phyloP scores from a whole-genome alignment of 2,329 filamentous ascomycete species.

The Aspergillus pseudoglaucus region DNA sequence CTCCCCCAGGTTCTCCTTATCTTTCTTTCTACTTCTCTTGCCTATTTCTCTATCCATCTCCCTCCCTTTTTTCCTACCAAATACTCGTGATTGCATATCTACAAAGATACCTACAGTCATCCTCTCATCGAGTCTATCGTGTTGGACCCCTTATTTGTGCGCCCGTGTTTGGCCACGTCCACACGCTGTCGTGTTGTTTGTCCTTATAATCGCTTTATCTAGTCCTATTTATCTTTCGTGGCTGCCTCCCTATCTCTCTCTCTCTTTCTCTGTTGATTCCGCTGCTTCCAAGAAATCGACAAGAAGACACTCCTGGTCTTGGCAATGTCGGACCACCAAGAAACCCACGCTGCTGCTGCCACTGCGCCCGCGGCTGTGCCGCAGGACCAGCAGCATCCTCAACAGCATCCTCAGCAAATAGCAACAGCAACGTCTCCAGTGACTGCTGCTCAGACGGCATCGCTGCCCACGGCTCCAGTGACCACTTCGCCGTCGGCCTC shows the following conservation, averaged over 20 bases:
- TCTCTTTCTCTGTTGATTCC: constrained; percentile 16
- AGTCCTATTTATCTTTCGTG: neutral
- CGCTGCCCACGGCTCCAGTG: constrained; percentile 10
- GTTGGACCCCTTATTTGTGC: too few relatives aligned
- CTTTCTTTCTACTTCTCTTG: constrained; percentile 3
- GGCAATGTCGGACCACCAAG: constrained; percentile 37
- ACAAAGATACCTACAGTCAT: too few relatives aligned
- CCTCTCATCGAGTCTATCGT: too few relatives aligned
- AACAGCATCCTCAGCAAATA: constrained; percentile 13
- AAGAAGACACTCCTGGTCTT: constrained; percentile 30
- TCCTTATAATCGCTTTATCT: constrained; percentile 1
- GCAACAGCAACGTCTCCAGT: constrained; percentile 17
- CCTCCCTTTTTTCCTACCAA: constrained; percentile 5
- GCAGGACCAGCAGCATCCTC: constrained; percentile 7
- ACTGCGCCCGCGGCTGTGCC: neutral
- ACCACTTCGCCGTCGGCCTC: constrained; percentile 22
- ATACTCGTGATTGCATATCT: too few relatives aligned
- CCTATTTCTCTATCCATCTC: constrained; percentile 6
- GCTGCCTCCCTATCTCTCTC: constrained; percentile 2
- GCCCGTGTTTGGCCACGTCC: too few relatives aligned
- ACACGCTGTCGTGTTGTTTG: constrained; percentile 4
- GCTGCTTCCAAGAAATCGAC: constrained; percentile 25
- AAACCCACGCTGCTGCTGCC: constrained; percentile 7
- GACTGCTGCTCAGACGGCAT: neutral
- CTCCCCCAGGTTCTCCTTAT: constrained; percentile 3